A percentile compares a stretch with the other conserved stretches of the same genome.
These are phyloP conservation scores for Papilionanthe hybrid DNA, from an alignment of 116 monocot genomes.

Conservation along the genomic window DNA sequence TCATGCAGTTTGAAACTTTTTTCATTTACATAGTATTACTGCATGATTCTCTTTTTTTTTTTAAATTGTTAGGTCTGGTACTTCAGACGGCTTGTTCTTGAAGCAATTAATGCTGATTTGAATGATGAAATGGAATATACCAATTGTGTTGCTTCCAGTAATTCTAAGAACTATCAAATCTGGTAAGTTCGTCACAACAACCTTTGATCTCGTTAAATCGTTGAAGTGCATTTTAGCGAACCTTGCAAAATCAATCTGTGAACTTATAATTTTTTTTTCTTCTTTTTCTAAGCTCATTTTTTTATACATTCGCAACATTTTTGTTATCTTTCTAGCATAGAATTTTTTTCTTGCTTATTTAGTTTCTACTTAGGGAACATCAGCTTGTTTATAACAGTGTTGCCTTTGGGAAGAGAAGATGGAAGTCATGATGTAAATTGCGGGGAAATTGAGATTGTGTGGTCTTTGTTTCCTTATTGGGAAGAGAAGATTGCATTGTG, in stretches of 20 bases:
- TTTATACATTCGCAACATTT: not conserved
- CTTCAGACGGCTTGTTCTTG: slow-evolving; percentile 90
- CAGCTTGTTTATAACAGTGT: not conserved
- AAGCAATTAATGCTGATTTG: slow-evolving; percentile 57
- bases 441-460: not conserved
- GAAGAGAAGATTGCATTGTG: not conserved
- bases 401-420: not conserved
- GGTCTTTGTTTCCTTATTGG: not conserved
- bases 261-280: too few species aligned
- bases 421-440: not conserved
- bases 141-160: slow-evolving; percentile 44
- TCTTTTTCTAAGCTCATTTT: not conserved
- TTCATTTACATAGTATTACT: not conserved
- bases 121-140: slow-evolving; percentile 53
- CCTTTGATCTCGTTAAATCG: not conserved
- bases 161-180: slow-evolving; percentile 97
- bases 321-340: not conserved
- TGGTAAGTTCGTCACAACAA: slow-evolving; percentile 41
- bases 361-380: not conserved
- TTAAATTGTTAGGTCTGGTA: slow-evolving; percentile 72
- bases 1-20: not conserved
- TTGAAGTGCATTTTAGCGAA: not conserved
- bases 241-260: not conserved
- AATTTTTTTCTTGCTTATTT: not conserved
- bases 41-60: slow-evolving; percentile 5